Evolutionary conservation across 768 basidiomycete species (phyloP).

Genomic region (Rubroboletus satanas): DNA sequence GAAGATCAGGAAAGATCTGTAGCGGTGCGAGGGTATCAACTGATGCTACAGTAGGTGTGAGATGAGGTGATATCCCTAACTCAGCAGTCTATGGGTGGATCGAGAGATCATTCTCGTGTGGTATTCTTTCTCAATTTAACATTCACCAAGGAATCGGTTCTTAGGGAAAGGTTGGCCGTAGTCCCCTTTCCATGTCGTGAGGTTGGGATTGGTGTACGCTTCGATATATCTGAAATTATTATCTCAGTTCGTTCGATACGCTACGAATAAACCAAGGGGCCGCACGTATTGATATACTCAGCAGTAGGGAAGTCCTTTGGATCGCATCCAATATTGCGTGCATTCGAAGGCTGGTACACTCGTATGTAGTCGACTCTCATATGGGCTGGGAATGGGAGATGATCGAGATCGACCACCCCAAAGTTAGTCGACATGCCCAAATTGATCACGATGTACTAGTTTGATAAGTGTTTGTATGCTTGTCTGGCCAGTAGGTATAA

Average conservation of each 20-base stretch:
- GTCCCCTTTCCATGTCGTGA: constrained; percentile 43
- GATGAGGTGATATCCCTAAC: neutral
- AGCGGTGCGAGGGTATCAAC: neutral
- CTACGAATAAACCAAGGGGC: constrained; percentile 3
- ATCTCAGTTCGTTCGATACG: neutral
- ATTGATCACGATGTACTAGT: constrained; percentile 52
- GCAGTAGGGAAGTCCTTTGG: constrained; percentile 64
- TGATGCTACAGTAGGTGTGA: neutral
- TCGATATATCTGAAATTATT: constrained; percentile 47
- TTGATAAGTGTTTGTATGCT: neutral
- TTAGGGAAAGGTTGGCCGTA: constrained; percentile 47
- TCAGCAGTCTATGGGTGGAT: neutral
- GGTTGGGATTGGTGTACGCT: constrained; percentile 63
- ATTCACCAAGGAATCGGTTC: constrained; percentile 44
- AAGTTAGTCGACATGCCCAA: constrained; percentile 61
- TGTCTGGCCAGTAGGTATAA: neutral
- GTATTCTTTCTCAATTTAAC: constrained; percentile 24
- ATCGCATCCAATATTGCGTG: constrained; percentile 70
- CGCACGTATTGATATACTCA: constrained; percentile 64
- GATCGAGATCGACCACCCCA: constrained; percentile 49
- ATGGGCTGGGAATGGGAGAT: constrained; percentile 48
- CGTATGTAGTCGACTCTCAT: constrained; percentile 56
- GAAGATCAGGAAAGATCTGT: neutral
- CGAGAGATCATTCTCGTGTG: neutral
- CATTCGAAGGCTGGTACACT: constrained; percentile 64